phyloP scores from a whole-genome alignment of 768 basidiomycete genomes.

The Hygrocybe coccinea region DNA sequence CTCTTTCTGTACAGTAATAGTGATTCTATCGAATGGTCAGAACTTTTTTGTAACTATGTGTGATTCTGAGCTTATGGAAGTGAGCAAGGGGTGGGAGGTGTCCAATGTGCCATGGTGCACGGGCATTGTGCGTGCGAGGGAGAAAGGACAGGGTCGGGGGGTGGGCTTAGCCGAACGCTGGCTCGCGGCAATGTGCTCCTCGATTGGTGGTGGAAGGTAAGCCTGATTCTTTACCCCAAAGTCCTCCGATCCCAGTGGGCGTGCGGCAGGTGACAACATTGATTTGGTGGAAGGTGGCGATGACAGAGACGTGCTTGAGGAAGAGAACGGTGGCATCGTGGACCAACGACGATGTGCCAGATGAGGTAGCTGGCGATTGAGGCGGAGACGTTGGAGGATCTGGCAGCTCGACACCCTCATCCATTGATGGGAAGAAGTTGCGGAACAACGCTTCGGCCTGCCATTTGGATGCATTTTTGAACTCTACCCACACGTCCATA shows the following conservation, averaged over 20 bases:
- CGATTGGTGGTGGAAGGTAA: slow-evolving; percentile 61
- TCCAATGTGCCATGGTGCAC: no score
- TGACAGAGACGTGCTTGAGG: slow-evolving; percentile 38
- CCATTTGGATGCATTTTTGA: slow-evolving; percentile 79
- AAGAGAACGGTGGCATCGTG: slow-evolving; percentile 38
- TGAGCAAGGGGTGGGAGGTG: no score
- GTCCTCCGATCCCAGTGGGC: slow-evolving; percentile 14
- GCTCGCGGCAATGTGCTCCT: slow-evolving; percentile 52
- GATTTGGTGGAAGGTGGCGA: slow-evolving; percentile 19
- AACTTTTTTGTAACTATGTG: no score
- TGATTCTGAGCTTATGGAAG: no score
- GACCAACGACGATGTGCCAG: slow-evolving; percentile 22
- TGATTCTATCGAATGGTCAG: no score
- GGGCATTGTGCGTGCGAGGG: no score
- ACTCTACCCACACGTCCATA: slow-evolving; percentile 91
- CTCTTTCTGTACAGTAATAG: no score
- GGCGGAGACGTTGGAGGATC: slow-evolving; percentile 11
- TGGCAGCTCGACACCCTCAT: slow-evolving; percentile 27
- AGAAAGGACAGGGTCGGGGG: neutral
- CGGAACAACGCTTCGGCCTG: slow-evolving; percentile 84
- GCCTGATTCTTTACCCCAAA: slow-evolving; percentile 57
- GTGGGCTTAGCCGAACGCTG: slow-evolving; percentile 64
- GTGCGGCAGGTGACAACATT: slow-evolving; percentile 6
- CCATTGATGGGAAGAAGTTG: slow-evolving; percentile 83
- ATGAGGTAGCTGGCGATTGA: slow-evolving; percentile 4